A percentile compares a stretch with the other conserved stretches of the same genome.
phyloP scores from a whole-genome alignment of 2,329 filamentous ascomycete genomes.

The Alternaria arborescens region DNA sequence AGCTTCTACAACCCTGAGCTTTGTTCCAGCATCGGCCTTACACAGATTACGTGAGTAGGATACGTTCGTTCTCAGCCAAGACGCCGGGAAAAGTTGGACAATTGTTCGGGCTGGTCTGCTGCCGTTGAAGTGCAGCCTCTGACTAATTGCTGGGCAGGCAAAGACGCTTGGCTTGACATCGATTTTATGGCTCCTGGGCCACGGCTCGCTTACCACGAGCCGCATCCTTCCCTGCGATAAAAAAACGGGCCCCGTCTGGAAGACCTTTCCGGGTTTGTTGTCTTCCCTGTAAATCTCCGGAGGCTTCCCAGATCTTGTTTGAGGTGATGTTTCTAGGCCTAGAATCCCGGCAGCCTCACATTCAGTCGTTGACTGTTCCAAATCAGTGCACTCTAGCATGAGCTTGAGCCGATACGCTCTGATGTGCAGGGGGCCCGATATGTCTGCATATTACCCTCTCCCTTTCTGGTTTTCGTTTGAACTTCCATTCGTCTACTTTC shows the following conservation, averaged over 20 bases:
- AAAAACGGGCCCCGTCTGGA: constrained; percentile 1
- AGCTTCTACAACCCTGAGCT: not conserved
- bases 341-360: constrained; percentile 1
- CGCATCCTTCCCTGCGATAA: constrained; percentile 10
- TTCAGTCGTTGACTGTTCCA: not conserved
- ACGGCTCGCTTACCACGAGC: not conserved
- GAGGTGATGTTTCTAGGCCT: constrained; percentile 7
- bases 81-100: not conserved
- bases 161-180: not conserved
- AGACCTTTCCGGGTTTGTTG: not conserved
- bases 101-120: not conserved
- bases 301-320: constrained; percentile 6
- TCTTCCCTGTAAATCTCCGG: constrained; percentile 11
- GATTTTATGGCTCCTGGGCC: not conserved
- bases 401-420: not conserved
- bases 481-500: constrained; percentile 1
- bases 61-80: not conserved
- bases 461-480: not conserved
- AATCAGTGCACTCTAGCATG: constrained; percentile 7
- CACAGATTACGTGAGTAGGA: not conserved
- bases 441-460: constrained; percentile 14
- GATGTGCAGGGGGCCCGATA: not conserved
- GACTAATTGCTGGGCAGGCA: not conserved
- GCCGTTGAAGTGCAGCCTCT: not conserved
- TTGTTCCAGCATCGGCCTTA: not conserved